Evolutionary conservation across 176 grass and related monocot species (phyloP), one percentile per base, ranked within the genome.

Genomic region (Ananas comosus): DNA sequence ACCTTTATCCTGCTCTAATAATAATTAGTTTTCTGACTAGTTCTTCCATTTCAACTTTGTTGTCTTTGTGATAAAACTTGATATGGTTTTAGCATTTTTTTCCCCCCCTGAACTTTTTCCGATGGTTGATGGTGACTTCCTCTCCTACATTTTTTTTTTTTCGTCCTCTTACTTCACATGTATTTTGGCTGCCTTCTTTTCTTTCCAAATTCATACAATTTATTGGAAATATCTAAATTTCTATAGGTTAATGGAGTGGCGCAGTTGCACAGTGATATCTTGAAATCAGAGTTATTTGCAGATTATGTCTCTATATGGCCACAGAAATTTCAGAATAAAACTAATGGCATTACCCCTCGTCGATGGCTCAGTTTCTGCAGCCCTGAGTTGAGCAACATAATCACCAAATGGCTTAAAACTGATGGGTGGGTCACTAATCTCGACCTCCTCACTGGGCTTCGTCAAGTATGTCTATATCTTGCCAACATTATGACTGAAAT

Each of bases 231-330:
- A 72, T 75, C 47, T 12, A 47, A 72, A 72, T 22, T 58, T 59
- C 12, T 72, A 68, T 67, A 96, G 91, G 91, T 96, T 52, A 84
- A 91, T 82, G 88, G 88, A 83, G 86, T 93, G 70, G 86, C 90
- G 10, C 81, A 88, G 71, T 76, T 93, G 33, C 90, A 93, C 78
- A 93, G 86, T 68, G 88, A 89, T 68, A 88, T 93, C 49, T 80
- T 93, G 80, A 93, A 93, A 69, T 3, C 78, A 71, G 86, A 88
- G 56, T 70, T 93, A 50, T 93, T 93, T 74, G 77, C 77, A 64
- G 83, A 89, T 52, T 89, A 76, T 72, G 19, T 83, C 22, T 86
- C 86, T 47, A 73, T 93, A 70, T 93, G 86, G 85, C 90, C 90
- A 19, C 74, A 29, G 4, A 88, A 89, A 73, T 88, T 93, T 53